Conservation (phyloP, 352 stramenopile genomes). For the Pythium chondricola region DNA sequence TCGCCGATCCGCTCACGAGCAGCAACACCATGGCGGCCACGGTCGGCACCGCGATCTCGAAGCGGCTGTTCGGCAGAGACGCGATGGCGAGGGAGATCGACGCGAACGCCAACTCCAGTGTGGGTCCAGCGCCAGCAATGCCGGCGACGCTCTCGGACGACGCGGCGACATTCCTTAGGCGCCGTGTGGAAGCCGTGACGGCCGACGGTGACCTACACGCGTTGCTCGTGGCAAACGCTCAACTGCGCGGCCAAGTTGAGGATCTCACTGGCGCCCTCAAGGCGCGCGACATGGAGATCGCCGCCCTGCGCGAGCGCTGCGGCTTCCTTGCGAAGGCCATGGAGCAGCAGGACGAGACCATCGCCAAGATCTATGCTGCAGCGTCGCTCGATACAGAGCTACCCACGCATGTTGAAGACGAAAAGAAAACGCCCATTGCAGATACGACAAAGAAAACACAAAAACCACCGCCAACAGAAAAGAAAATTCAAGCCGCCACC, state of each 20-base stretch:
- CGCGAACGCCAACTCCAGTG: no score
- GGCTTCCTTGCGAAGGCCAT: constrained; percentile 49
- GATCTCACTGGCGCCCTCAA: constrained; percentile 68
- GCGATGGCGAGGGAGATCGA: no score
- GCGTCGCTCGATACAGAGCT: constrained; percentile 8
- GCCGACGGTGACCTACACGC: background rate
- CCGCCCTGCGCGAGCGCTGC: constrained; percentile 53
- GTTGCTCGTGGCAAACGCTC: constrained; percentile 37
- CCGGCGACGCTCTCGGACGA: constrained; percentile 6
- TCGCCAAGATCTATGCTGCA: constrained; percentile 70
- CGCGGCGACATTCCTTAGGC: constrained; percentile 11
- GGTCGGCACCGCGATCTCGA: no score
- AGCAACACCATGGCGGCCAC: no score
- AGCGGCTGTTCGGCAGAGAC: no score
- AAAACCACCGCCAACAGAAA: background rate
- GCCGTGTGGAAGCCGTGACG: background rate
- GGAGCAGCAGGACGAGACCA: constrained; percentile 71
- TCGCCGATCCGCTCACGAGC: no score
- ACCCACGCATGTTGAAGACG: constrained; percentile 3
- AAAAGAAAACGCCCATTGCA: background rate
- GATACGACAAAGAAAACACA: constrained; percentile 6
- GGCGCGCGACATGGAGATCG: constrained; percentile 70
- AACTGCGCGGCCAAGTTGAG: constrained; percentile 42
- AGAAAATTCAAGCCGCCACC: background rate
- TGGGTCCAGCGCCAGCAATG: background rate